phyloP scores from a whole-genome alignment of 495 filamentous ascomycete species.

The Jackrogersella minutella region DNA sequence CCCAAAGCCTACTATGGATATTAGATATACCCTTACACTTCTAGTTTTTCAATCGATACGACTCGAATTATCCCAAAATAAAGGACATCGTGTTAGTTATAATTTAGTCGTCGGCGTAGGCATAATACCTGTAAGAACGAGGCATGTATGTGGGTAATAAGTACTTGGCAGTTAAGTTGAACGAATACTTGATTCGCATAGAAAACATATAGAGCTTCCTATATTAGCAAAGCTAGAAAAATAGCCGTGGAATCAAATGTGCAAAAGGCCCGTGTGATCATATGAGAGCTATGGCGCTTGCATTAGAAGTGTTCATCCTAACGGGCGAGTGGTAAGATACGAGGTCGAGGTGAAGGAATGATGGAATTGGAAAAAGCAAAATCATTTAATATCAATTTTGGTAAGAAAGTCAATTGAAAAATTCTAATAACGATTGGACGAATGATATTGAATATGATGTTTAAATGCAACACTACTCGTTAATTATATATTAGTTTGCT shows the following conservation, averaged over 20 bases:
- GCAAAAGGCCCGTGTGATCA: not conserved
- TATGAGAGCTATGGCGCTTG: not conserved
- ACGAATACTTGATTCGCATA: slow-evolving; percentile 1
- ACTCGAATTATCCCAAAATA: not conserved
- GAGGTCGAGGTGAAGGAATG: not conserved
- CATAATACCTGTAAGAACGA: not conserved
- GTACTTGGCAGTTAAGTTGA: slow-evolving; percentile 7
- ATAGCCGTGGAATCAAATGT: not conserved
- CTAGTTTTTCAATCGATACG: no score
- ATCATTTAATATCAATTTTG: not conserved
- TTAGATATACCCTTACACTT: no score
- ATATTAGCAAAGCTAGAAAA: slow-evolving; percentile 11
- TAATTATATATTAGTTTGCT: not conserved
- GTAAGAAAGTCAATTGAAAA: no score
- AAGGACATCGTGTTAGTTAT: not conserved
- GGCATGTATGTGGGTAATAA: not conserved
- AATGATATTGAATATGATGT: not conserved
- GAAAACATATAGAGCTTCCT: slow-evolving; percentile 27
- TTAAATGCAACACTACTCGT: not conserved
- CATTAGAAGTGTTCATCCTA: not conserved
- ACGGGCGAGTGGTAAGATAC: not conserved
- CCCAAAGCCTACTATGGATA: no score
- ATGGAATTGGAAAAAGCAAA: not conserved
- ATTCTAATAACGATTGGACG: not conserved
- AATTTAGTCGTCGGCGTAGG: not conserved